A percentile compares a stretch with the other conserved stretches of the same genome.
phyloP scores from a whole-genome alignment of 2,329 filamentous ascomycete genomes.

The Trichoderma sp. region DNA sequence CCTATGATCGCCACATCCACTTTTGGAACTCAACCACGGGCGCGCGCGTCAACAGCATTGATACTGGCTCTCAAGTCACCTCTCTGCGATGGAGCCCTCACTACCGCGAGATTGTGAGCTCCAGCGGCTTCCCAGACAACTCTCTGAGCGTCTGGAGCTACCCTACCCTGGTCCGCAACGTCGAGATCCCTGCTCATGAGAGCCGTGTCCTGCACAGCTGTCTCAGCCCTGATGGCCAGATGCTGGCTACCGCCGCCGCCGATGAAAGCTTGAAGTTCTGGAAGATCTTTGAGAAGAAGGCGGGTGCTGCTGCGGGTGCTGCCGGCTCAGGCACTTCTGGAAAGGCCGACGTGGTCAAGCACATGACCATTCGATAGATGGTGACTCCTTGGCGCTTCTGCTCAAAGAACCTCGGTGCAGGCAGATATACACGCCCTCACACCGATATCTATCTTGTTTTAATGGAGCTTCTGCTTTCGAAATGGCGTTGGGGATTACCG shows the following conservation, averaged over 20 bases:
- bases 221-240: conserved; percentile 95
- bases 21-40: conserved; percentile 99
- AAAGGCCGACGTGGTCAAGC: conserved; percentile 86
- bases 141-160: conserved; percentile 99
- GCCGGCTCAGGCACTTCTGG: conserved; percentile 65
- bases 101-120: conserved; percentile 97
- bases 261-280: conserved; percentile 99
- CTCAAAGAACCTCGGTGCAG: conserved; percentile 38
- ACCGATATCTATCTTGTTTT: conserved; percentile 40
- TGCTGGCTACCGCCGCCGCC: conserved; percentile 91
- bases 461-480: conserved; percentile 41
- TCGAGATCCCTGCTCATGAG: conserved; percentile 97
- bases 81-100: conserved; percentile 93
- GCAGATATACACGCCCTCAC: conserved; percentile 41
- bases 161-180: conserved; percentile 91
- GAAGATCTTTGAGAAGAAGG: conserved; percentile 99
- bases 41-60: conserved; percentile 97
- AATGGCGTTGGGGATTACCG: conserved; percentile 50
- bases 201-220: conserved; percentile 95
- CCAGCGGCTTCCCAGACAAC: conserved; percentile 98
- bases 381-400: conserved; percentile 20
- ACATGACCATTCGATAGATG: conserved; percentile 84
- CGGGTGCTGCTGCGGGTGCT: conserved; percentile 66
- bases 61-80: conserved; percentile 96
- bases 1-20: conserved; percentile 96